Percentiles rank a stretch among this genome's conserved stretches.
Evolutionary conservation across 805 yeast species (phyloP).

Genomic region (Candida krabiensis): DNA sequence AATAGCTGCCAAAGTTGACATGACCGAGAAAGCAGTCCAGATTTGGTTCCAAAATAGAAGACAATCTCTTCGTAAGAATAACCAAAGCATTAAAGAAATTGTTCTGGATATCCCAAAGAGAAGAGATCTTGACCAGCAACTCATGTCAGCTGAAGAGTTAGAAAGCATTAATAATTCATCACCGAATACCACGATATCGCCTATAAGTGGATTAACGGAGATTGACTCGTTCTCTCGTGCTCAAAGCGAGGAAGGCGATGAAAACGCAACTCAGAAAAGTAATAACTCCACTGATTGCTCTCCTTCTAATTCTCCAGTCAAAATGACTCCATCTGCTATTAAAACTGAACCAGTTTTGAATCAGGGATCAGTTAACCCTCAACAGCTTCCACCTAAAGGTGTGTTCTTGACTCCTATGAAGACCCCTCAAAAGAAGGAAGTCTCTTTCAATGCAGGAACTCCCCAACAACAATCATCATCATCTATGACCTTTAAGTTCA

Average conservation of each 20-base stretch:
- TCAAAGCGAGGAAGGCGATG: neutral
- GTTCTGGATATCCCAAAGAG: conserved; percentile 27
- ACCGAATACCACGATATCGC: conserved; percentile 4
- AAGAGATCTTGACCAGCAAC: conserved; percentile 27
- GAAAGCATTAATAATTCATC: conserved; percentile 5
- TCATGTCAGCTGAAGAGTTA: conserved; percentile 16
- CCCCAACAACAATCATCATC: conserved; percentile 8
- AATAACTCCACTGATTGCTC: conserved; percentile 13
- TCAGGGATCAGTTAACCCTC: neutral
- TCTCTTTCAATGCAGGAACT: conserved; percentile 6
- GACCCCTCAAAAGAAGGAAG: conserved; percentile 14
- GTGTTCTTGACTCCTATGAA: conserved; percentile 25
- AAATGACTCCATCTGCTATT: conserved; percentile 3
- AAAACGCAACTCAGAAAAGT: conserved; percentile 1
- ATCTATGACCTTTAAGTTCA: conserved; percentile 38
- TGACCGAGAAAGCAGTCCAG: conserved; percentile 98
- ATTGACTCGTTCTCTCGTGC: neutral
- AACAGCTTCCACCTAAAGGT: conserved; percentile 26
- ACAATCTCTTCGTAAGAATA: conserved; percentile 66
- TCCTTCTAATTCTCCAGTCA: conserved; percentile 13
- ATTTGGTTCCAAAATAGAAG: conserved; percentile 98
- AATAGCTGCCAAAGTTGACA: conserved; percentile 77
- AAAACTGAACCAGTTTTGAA: neutral
- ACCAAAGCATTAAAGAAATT: conserved; percentile 30
- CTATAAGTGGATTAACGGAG: neutral